Conservation (phyloP, 2,329 filamentous ascomycete genomes). For the Dendrostoma leiphaemia region DNA sequence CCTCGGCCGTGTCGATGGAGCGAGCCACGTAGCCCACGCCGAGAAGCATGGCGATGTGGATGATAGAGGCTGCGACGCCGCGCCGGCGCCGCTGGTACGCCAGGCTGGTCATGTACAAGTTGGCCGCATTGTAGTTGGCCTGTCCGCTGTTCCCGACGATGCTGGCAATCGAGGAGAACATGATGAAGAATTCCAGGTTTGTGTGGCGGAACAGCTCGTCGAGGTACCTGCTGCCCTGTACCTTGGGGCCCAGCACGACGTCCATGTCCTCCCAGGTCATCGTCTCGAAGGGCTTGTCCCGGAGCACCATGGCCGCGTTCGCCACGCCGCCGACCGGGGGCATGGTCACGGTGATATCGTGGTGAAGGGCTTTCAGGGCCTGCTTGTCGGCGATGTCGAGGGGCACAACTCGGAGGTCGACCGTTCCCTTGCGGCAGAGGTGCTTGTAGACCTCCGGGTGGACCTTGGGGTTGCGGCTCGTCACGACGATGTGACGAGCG, state of each 20-base stretch:
- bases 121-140: conserved; percentile 35
- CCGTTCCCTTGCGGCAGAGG: no score
- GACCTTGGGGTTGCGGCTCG: conserved; percentile 37
- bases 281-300: conserved; percentile 15
- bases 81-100: conserved; percentile 26
- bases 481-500: conserved; percentile 35
- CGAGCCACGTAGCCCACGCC: conserved; percentile 28
- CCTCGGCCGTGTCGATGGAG: not conserved
- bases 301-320: conserved; percentile 24
- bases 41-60: conserved; percentile 33
- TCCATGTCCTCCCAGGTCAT: no score
- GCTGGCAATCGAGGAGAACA: conserved; percentile 33
- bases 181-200: conserved; percentile 36
- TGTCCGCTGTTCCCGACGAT: conserved; percentile 28
- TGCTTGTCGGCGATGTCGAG: conserved; percentile 13
- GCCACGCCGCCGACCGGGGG: conserved; percentile 22
- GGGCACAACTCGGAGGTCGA: not conserved
- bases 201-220: not conserved
- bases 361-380: conserved; percentile 14
- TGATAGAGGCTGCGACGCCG: conserved; percentile 28
- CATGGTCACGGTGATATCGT: not conserved
- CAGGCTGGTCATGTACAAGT: conserved; percentile 32
- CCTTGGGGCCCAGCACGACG: conserved; percentile 17
- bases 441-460: no score
- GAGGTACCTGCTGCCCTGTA: conserved; percentile 22